Base-by-base conservation (phyloP, 1,284 basidiomycete genomes). In the Heterobasidion annosum region DNA sequence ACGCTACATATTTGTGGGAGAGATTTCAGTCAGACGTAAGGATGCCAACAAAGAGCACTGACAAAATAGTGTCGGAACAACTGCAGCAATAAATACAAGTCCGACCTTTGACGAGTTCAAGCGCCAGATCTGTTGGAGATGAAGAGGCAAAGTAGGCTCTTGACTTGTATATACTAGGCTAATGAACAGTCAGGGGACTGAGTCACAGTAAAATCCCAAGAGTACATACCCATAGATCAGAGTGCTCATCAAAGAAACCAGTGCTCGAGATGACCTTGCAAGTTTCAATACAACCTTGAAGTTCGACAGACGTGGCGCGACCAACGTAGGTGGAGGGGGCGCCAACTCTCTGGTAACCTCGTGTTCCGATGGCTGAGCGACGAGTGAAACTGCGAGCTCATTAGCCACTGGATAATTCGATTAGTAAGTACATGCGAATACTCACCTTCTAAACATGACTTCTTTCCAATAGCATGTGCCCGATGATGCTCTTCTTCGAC, bases 1-100 rank as follows among this genome's bases (percentile, higher is more conserved):
- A 78, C 2, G 85, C 83, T 85, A 58, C 9, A n/a, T 10, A 40
- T 12, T n/a, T 3, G 6, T 62, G 52, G 63, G 15, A 54, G 18
- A n/a, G 9, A 50, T 25, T 45, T 18, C 40, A 47, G 25, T 25
- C 25, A 5, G 25, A 16, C 16, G 43, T 3, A 12, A 8, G 16
- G 35, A 33, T 50, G 37, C 19, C 49, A 48, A 12, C 6, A 3
- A 34, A 40, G 49, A 25, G 25, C 25, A 40, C 32, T 33, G 25
- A 85, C 86, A 84, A 53, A 86, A 68, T 12, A 88, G 62, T 0
- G 82, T 81, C 0, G 88, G 88, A 8, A 85, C 68, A 19, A 86
- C 78, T n/a, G 79, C 78, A 8, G 81, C 85, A 50, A 91, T 72
- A 64, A 85, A 88, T 13, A 90, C 76, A 9, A 91, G 62, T 2